phyloP scores from a whole-genome alignment of 108 stramenopile species.

The Aurantiochytrium sp. region DNA sequence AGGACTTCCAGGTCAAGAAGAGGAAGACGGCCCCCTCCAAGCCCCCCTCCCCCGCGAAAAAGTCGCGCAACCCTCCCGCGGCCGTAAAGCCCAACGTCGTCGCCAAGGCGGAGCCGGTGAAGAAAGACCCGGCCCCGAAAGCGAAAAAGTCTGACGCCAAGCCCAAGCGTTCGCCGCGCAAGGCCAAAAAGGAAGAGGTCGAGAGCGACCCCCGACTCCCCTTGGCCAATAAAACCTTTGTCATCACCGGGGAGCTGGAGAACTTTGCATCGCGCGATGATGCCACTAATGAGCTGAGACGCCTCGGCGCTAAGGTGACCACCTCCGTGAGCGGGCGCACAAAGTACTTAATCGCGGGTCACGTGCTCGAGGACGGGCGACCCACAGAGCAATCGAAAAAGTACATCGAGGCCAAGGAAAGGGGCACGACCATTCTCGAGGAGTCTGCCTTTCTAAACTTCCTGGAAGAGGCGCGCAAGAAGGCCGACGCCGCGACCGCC shows the following conservation, averaged over 20 bases:
- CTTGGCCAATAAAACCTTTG: neutral
- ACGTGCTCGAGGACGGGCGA: conserved; percentile 84
- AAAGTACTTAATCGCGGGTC: conserved; percentile 72
- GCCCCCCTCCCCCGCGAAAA: no score
- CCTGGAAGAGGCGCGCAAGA: neutral
- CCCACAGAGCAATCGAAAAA: conserved; percentile 69
- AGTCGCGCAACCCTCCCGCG: no score
- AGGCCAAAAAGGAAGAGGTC: neutral
- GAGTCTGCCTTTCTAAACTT: neutral
- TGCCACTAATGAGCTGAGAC: conserved; percentile 68
- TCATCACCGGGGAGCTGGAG: neutral
- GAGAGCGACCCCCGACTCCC: neutral
- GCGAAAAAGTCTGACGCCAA: neutral
- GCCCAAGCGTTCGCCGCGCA: neutral
- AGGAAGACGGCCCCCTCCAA: neutral
- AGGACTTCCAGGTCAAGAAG: neutral
- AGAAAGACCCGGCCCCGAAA: no score
- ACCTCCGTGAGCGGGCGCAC: conserved; percentile 74
- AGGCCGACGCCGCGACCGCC: neutral
- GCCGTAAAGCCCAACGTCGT: no score
- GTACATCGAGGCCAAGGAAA: conserved; percentile 60
- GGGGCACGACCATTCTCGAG: conserved; percentile 43
- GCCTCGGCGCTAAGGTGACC: conserved; percentile 73
- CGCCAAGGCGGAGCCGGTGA: no score
- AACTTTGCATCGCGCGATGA: conserved; percentile 49